A percentile compares a stretch with the other conserved stretches of the same genome.
Evolutionary conservation across 106 monocot species (phyloP).

Genomic region (Apostasia ramifera): DNA sequence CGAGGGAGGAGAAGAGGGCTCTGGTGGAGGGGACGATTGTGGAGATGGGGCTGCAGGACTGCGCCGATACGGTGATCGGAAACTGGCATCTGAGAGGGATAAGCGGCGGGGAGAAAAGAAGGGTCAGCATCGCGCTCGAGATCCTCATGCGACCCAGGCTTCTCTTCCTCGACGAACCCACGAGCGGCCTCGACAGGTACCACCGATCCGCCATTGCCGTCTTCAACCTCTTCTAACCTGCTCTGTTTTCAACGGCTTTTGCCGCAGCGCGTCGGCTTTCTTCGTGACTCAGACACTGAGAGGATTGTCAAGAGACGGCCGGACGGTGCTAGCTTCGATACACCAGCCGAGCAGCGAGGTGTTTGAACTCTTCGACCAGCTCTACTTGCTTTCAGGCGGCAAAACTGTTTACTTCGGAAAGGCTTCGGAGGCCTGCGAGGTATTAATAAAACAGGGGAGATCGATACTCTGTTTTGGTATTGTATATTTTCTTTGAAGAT

Average conservation of each 20-base stretch:
- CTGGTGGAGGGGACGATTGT: conserved; percentile 71
- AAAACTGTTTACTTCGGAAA: conserved; percentile 88
- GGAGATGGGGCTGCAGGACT: conserved; percentile 82
- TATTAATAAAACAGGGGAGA: conserved; percentile 1
- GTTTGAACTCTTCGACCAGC: conserved; percentile 82
- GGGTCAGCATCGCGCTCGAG: conserved; percentile 94
- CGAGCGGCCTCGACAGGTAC: conserved; percentile 97
- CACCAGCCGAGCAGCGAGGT: conserved; percentile 99
- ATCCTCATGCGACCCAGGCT: conserved; percentile 92
- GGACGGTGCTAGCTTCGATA: conserved; percentile 88
- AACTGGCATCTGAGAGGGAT: conserved; percentile 82
- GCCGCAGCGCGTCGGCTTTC: conserved; percentile 86
- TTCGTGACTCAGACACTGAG: conserved; percentile 90
- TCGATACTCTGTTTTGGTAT: background rate
- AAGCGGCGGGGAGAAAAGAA: conserved; percentile 93
- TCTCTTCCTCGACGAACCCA: conserved; percentile 96
- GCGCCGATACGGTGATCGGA: conserved; percentile 68
- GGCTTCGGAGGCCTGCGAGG: conserved; percentile 70
- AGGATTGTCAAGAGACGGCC: conserved; percentile 71
- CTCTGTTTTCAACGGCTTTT: background rate
- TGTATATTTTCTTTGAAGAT: background rate
- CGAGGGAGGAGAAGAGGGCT: conserved; percentile 52
- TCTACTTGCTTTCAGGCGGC: conserved; percentile 84
- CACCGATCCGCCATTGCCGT: background rate
- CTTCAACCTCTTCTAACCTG: background rate